Conservation (phyloP, 148 eudicot species). For the Mesembryanthemum crystallinum region DNA sequence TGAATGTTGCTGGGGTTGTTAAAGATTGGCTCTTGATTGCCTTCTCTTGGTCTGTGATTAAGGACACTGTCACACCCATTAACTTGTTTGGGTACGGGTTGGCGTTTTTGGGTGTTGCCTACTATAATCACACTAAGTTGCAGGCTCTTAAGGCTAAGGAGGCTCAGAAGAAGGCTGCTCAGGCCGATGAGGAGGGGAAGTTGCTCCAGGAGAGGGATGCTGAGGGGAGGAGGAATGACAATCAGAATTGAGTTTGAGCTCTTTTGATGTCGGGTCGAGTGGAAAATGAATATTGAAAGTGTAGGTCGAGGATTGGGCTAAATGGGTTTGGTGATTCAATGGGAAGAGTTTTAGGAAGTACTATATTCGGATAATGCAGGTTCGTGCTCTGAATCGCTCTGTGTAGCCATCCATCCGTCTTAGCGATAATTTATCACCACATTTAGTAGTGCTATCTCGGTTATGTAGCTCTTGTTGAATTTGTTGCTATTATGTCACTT, state of each 20-base stretch:
- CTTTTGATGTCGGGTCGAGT: neutral
- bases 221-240: conserved; percentile 41
- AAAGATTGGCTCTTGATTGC: conserved; percentile 82
- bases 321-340: conserved; percentile 21
- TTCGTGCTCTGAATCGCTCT: conserved; percentile 20
- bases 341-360: conserved; percentile 14
- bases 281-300: neutral
- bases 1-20: conserved; percentile 83
- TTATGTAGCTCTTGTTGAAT: conserved; percentile 14
- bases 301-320: conserved; percentile 15
- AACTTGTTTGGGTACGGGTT: conserved; percentile 60
- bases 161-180: conserved; percentile 48
- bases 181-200: conserved; percentile 50
- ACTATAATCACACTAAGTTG: conserved; percentile 62
- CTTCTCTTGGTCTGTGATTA: conserved; percentile 73
- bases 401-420: conserved; percentile 13
- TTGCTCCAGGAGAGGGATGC: conserved; percentile 51
- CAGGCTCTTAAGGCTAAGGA: conserved; percentile 62
- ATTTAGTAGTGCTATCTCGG: conserved; percentile 16
- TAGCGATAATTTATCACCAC: conserved; percentile 22
- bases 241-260: conserved; percentile 26
- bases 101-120: conserved; percentile 65
- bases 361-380: conserved; percentile 23
- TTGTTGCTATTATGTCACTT: conserved; percentile 2
- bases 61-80: conserved; percentile 64